Conservation (phyloP, 2,329 filamentous ascomycete genomes). For the Aspergillus sp. region DNA sequence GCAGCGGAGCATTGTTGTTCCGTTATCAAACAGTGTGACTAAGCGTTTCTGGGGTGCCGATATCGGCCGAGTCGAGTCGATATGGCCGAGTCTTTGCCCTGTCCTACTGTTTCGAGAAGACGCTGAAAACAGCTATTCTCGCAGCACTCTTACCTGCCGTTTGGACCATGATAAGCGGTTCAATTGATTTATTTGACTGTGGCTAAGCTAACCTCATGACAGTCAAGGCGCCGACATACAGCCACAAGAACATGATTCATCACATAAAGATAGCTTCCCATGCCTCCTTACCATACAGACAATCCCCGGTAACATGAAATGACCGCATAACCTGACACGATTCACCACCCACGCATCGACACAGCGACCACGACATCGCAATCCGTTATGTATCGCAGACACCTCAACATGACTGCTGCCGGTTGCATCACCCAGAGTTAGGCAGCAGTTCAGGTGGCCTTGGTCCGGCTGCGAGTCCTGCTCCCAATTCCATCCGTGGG, state of each 20-base stretch:
- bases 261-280: not conserved
- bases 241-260: not conserved
- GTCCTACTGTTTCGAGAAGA: too few species aligned
- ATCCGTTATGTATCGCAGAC: too few species aligned
- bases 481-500: conserved; percentile 28
- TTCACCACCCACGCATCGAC: not conserved
- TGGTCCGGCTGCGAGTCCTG: conserved; percentile 31
- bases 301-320: not conserved
- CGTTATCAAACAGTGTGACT: conserved; percentile 24
- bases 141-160: too few species aligned
- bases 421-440: too few species aligned
- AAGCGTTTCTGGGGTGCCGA: conserved; percentile 9
- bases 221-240: too few species aligned
- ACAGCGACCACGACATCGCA: too few species aligned
- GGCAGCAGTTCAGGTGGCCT: conserved; percentile 10
- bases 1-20: conserved; percentile 22
- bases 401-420: too few species aligned
- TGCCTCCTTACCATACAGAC: not conserved
- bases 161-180: too few species aligned
- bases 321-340: not conserved
- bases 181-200: too few species aligned
- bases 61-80: conserved; percentile 11
- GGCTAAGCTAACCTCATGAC: too few species aligned
- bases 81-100: too few species aligned
- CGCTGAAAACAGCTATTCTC: too few species aligned